These are phyloP conservation scores for Cystobasidium pallidum DNA, from an alignment of 1,284 basidiomycete genomes.

Conservation along the genomic window DNA sequence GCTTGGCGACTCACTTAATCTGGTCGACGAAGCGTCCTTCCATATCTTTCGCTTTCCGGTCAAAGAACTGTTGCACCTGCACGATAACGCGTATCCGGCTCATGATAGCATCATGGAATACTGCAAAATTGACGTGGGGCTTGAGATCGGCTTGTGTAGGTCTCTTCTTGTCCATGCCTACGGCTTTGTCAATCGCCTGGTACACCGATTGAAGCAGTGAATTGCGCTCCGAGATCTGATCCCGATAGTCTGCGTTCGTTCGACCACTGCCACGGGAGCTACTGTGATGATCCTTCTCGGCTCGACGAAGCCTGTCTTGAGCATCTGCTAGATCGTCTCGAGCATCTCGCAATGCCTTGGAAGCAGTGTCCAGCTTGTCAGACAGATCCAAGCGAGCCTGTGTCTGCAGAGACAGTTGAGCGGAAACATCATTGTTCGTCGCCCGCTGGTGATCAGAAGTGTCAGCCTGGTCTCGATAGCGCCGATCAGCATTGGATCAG, in stretches of 20 bases:
- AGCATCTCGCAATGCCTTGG: conserved; percentile 56
- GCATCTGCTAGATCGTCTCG: conserved; percentile 65
- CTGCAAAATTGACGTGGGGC: conserved; percentile 87
- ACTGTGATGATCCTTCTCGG: conserved; percentile 80
- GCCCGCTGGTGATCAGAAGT: conserved; percentile 61
- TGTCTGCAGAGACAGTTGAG: conserved; percentile 75
- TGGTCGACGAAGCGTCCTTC: conserved; percentile 74
- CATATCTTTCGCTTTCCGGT: conserved; percentile 78
- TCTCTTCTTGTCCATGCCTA: conserved; percentile 72
- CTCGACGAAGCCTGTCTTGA: conserved; percentile 70
- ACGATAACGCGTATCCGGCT: conserved; percentile 79
- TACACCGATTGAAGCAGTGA: conserved; percentile 88
- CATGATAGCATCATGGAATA: conserved; percentile 95
- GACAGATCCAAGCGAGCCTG: conserved; percentile 79
- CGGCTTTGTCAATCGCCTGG: conserved; percentile 91
- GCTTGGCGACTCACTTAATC: conserved; percentile 59
- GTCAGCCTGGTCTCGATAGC: background rate
- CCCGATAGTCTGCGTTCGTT: conserved; percentile 78
- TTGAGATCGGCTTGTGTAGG: conserved; percentile 69
- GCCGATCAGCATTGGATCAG: background rate
- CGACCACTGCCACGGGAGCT: conserved; percentile 74
- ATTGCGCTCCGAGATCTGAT: conserved; percentile 89
- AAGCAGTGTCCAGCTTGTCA: conserved; percentile 78
- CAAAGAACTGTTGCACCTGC: conserved; percentile 81
- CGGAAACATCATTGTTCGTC: conserved; percentile 75